These are phyloP conservation scores for Candida glucosophila DNA, from an alignment of 1,139 yeast genomes.

Conservation along the genomic window DNA sequence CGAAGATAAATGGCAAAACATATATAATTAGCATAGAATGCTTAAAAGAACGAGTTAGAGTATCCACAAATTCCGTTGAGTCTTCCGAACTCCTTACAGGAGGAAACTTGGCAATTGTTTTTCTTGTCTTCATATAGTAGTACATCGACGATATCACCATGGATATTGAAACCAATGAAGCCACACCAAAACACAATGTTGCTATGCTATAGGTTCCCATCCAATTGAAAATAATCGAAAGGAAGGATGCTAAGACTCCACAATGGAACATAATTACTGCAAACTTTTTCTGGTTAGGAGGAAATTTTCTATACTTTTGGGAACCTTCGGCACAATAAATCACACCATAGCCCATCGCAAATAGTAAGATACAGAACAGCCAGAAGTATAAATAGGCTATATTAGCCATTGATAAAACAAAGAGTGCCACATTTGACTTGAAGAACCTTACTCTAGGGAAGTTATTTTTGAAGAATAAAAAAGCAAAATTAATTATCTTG, in stretches of 20 bases:
- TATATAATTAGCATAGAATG: constrained; percentile 21
- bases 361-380: constrained; percentile 19
- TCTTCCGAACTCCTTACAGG: constrained; percentile 14
- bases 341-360: constrained; percentile 35
- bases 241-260: neutral
- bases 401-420: constrained; percentile 3
- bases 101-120: constrained; percentile 22
- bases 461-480: constrained; percentile 12
- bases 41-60: constrained; percentile 18
- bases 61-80: constrained; percentile 13
- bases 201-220: too few relatives aligned
- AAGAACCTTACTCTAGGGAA: constrained; percentile 5
- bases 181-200: too few relatives aligned
- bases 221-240: too few relatives aligned
- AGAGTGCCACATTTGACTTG: constrained; percentile 1
- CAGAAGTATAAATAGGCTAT: too few relatives aligned
- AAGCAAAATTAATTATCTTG: constrained; percentile 6
- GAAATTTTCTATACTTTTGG: constrained; percentile 19
- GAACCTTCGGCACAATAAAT: constrained; percentile 24
- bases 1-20: constrained; percentile 17
- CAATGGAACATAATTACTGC: constrained; percentile 8
- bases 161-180: too few relatives aligned
- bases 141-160: too few relatives aligned
- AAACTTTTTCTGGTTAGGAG: constrained; percentile 10
- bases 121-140: constrained; percentile 22